Evolutionary conservation across 2,329 filamentous ascomycete species (phyloP).

Genomic region (Claviceps monticola): DNA sequence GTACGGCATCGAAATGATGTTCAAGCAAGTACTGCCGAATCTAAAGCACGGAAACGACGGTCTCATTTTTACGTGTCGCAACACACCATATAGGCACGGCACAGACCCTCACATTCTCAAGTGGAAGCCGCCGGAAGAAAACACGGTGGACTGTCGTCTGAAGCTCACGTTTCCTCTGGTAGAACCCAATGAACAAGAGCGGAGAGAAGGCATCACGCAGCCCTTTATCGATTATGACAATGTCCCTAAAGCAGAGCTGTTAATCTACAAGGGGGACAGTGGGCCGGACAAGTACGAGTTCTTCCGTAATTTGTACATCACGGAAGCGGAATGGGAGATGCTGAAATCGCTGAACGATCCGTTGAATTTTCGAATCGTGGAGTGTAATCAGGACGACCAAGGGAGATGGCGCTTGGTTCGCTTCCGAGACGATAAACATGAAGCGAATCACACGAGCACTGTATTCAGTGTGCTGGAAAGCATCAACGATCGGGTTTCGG

Average conservation of each 20-base stretch:
- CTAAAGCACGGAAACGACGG: constrained; percentile 92
- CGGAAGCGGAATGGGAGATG: constrained; percentile 67
- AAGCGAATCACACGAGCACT: constrained; percentile 78
- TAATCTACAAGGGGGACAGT: constrained; percentile 50
- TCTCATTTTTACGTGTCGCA: constrained; percentile 91
- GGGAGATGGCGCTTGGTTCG: constrained; percentile 75
- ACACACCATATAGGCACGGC: constrained; percentile 72
- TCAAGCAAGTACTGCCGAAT: constrained; percentile 67
- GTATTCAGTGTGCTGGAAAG: constrained; percentile 80
- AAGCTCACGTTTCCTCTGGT: constrained; percentile 59
- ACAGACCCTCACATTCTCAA: constrained; percentile 92
- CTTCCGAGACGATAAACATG: constrained; percentile 82
- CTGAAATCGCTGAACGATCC: constrained; percentile 62
- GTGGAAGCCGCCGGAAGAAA: constrained; percentile 93
- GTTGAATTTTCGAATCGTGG: constrained; percentile 76
- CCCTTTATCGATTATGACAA: constrained; percentile 67
- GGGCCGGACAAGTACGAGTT: constrained; percentile 41
- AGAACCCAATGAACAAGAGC: constrained; percentile 55
- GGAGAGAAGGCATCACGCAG: constrained; percentile 48
- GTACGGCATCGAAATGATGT: constrained; percentile 87
- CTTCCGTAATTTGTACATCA: constrained; percentile 56
- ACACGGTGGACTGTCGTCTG: constrained; percentile 85
- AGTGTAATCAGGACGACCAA: constrained; percentile 69
- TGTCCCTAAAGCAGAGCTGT: constrained; percentile 59
- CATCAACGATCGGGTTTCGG: constrained; percentile 72